Evolutionary conservation across 2,329 filamentous ascomycete genomes (phyloP).

Genomic region (Tolypocladium tropicale): DNA sequence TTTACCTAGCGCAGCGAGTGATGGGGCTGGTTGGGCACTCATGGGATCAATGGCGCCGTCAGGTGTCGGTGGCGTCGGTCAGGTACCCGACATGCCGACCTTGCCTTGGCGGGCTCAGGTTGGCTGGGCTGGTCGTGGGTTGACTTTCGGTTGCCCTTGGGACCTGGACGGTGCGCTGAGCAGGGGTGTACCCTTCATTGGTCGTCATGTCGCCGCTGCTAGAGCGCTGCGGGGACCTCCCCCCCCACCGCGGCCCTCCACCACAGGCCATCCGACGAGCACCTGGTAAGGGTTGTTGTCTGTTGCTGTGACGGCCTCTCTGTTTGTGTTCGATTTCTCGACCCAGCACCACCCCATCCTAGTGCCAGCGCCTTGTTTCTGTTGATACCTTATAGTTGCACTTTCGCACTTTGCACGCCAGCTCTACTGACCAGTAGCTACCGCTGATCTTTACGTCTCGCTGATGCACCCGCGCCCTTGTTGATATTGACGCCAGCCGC

Average conservation of each 20-base stretch:
- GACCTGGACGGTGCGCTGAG: not conserved
- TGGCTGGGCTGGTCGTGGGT: not conserved
- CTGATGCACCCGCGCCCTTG: not conserved
- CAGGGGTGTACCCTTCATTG: not conserved
- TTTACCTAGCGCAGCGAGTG: not conserved
- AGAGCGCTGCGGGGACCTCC: not conserved
- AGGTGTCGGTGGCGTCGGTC: not conserved
- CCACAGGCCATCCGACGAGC: not conserved
- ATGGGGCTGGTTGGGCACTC: not conserved
- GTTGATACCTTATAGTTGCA: not conserved
- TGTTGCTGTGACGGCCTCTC: not conserved
- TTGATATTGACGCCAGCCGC: not conserved
- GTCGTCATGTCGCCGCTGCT: not conserved
- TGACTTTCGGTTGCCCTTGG: not conserved
- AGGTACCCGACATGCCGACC: no score
- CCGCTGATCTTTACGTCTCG: not conserved
- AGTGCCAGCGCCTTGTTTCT: not conserved
- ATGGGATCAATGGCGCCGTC: not conserved
- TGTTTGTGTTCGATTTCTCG: not conserved
- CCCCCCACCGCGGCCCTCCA: not conserved
- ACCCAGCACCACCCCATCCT: not conserved
- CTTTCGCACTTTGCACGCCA: not conserved
- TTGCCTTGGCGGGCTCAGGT: no score
- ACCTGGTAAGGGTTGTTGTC: no score
- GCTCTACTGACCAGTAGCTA: not conserved